These are phyloP conservation scores for Fusarium metavorans DNA, from an alignment of 2,329 filamentous ascomycete species.

Conservation along the genomic window DNA sequence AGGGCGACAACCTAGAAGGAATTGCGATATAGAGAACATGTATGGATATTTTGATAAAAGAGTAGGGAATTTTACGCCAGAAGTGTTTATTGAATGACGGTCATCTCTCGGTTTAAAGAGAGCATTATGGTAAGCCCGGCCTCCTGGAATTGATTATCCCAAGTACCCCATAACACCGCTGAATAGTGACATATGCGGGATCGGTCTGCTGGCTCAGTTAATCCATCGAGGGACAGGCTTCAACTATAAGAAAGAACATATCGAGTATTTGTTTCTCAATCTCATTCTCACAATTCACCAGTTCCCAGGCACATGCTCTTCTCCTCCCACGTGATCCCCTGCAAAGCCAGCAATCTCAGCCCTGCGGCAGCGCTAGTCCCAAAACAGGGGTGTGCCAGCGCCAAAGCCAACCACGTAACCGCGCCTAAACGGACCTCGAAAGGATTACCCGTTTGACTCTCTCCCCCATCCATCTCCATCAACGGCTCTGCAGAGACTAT, in stretches of 20 bases:
- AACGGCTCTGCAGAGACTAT: slow-evolving; percentile 16
- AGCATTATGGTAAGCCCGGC: background rate
- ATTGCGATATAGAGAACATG: background rate
- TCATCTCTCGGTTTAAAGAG: background rate
- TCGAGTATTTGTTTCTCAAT: too few relatives aligned
- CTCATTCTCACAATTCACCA: background rate
- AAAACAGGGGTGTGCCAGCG: background rate
- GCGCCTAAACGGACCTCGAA: slow-evolving; percentile 36
- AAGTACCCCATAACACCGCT: too few relatives aligned
- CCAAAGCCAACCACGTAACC: slow-evolving; percentile 20
- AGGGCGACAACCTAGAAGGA: background rate
- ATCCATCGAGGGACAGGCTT: too few relatives aligned
- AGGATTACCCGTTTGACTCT: slow-evolving; percentile 43
- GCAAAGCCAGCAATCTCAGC: slow-evolving; percentile 21
- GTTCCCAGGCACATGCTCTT: background rate
- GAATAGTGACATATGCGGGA: too few relatives aligned
- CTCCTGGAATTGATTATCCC: background rate
- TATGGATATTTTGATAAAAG: background rate
- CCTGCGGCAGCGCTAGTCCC: slow-evolving; percentile 35
- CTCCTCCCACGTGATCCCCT: slow-evolving; percentile 26
- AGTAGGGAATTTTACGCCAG: background rate
- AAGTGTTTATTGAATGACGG: background rate
- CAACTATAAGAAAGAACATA: too few relatives aligned
- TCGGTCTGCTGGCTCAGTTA: too few relatives aligned
- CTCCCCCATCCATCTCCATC: slow-evolving; percentile 16